A percentile compares a stretch with the other conserved stretches of the same genome.
Evolutionary conservation across 1,284 basidiomycete species (phyloP).

Genomic region (Thecaphora thlaspeos): DNA sequence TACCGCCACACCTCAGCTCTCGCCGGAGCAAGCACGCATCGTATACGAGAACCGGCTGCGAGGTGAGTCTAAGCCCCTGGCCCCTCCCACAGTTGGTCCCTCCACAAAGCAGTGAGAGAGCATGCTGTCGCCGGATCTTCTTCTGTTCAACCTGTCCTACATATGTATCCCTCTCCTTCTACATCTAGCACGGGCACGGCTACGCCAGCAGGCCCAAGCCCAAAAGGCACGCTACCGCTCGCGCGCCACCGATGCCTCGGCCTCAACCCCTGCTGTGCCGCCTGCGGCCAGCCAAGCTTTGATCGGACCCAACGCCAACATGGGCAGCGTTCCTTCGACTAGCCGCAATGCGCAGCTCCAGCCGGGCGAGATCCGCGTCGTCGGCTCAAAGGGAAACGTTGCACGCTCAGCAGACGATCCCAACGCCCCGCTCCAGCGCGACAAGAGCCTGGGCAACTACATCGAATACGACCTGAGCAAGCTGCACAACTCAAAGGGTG

Average conservation of each 20-base stretch:
- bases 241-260: neutral
- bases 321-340: conserved; percentile 23
- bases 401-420: conserved; percentile 14
- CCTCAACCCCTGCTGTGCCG: no score
- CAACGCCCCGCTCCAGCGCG: conserved; percentile 40
- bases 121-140: no score
- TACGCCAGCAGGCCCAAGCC: conserved; percentile 13
- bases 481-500: conserved; percentile 54
- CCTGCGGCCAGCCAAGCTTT: no score
- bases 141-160: no score
- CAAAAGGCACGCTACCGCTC: conserved; percentile 8
- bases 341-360: conserved; percentile 38
- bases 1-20: no score
- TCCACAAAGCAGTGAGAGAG: no score
- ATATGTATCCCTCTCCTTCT: no score
- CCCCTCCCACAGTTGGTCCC: no score
- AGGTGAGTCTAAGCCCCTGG: no score
- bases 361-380: conserved; percentile 14
- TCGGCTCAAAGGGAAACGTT: conserved; percentile 25
- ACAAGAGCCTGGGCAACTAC: conserved; percentile 53
- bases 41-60: conserved; percentile 12
- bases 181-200: conserved; percentile 4
- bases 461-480: conserved; percentile 56
- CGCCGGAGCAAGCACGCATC: conserved; percentile 7
- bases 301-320: conserved; percentile 35